Conservation (phyloP, 1,139 yeast genomes). For the Magnusiomyces ingens region DNA sequence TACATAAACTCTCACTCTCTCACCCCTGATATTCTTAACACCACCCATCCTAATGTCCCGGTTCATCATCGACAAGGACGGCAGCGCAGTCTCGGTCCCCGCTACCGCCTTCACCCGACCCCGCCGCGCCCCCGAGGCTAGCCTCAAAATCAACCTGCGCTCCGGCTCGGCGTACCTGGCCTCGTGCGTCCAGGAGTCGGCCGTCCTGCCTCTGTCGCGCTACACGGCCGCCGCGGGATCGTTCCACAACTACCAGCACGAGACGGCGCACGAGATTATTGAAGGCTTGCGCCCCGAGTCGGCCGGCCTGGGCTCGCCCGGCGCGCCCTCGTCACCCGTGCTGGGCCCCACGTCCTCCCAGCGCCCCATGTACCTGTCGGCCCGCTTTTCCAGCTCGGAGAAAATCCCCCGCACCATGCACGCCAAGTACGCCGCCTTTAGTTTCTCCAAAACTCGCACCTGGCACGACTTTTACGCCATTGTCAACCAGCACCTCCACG, state of each 20-base stretch:
- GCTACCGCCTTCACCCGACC: neutral
- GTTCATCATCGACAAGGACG: too few species aligned
- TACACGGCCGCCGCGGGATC: neutral
- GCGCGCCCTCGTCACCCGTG: too few species aligned
- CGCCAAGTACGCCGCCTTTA: slow-evolving; percentile 7
- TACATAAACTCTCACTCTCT: too few species aligned
- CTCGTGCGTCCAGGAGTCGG: neutral
- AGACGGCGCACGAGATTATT: too few species aligned
- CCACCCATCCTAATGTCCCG: too few species aligned
- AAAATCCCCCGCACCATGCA: neutral
- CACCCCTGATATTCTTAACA: too few species aligned
- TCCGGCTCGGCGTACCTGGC: neutral
- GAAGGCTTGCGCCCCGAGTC: too few species aligned
- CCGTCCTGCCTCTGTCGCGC: neutral
- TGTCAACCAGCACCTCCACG: slow-evolving; percentile 4
- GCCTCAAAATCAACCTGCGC: neutral
- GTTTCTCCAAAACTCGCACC: slow-evolving; percentile 13
- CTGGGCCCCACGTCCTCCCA: too few species aligned
- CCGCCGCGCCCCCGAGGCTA: neutral
- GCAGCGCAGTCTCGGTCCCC: too few species aligned
- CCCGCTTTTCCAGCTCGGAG: too few species aligned
- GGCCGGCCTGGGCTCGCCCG: too few species aligned
- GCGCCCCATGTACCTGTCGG: too few species aligned
- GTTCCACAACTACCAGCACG: neutral
- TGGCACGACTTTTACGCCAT: slow-evolving; percentile 20